Percentiles rank a stretch among this genome's conserved stretches.
Evolutionary conservation across 2,329 filamentous ascomycete species (phyloP).

Genomic region (Polychaeton citri): DNA sequence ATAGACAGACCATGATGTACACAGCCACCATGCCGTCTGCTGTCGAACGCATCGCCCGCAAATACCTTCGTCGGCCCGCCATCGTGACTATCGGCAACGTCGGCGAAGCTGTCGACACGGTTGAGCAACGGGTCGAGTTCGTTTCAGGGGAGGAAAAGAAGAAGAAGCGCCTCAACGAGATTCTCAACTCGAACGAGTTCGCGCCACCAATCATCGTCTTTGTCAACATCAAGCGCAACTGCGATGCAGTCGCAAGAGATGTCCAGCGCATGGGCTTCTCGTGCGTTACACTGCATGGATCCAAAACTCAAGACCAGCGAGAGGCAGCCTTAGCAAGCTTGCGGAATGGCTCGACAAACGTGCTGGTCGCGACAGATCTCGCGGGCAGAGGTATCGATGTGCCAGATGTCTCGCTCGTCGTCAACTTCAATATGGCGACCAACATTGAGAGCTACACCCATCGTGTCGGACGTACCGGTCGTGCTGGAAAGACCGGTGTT

Average conservation of each 20-base stretch:
- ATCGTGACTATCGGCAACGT: conserved; percentile 90
- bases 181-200: conserved; percentile 69
- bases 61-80: conserved; percentile 84
- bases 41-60: conserved; percentile 91
- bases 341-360: conserved; percentile 64
- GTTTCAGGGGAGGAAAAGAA: conserved; percentile 82
- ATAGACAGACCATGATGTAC: conserved; percentile 99
- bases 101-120: conserved; percentile 92
- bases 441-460: conserved; percentile 94
- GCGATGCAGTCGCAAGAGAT: conserved; percentile 84
- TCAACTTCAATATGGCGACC: conserved; percentile 98
- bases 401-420: conserved; percentile 77
- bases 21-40: conserved; percentile 92
- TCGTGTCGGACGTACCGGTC: conserved; percentile 89
- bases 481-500: conserved; percentile 92
- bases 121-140: conserved; percentile 94
- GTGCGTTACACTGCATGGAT: conserved; percentile 81
- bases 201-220: conserved; percentile 92
- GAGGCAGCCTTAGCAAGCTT: conserved; percentile 83
- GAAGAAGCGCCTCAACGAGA: conserved; percentile 90
- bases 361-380: conserved; percentile 89
- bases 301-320: conserved; percentile 95
- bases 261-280: conserved; percentile 90
- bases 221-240: conserved; percentile 99
- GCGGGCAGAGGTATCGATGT: conserved; percentile 97